Evolutionary conservation across 257 asterid genomes (phyloP), one percentile per base, ranked within the genome.

Genomic region (Primulina huaijiensis): DNA sequence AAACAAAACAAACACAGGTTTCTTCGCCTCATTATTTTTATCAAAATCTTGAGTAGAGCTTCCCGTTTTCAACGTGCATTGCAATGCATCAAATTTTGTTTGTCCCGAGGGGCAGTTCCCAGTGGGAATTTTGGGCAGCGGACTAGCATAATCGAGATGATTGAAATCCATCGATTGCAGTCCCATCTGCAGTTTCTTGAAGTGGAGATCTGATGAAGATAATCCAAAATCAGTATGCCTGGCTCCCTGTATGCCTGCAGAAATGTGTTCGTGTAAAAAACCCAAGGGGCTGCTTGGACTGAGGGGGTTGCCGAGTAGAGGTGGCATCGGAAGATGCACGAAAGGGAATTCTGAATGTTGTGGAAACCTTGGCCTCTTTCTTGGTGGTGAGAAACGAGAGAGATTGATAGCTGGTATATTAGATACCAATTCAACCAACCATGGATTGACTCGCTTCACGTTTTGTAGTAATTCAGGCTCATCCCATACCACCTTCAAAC

Each of bases 201-300:
- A 70, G 30, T 75, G 89, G 73, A 77, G 80, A 73, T 86, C 87
- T 21, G 83, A 35, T 19, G 87, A 71, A 16, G 82, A 64, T 67
- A 75, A 71, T 75, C 84, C 81, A 23, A 77, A 79, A 27, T 78
- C 89, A 73, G 87, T 76, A 79, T 88, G 97, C 97, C 97, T 90
- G 97, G 95, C 89, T 88, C 97, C 97, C 97, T 90, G 97, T 84
- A 88, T 73, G 79, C 95, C 94, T 77, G 97, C 78, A 76, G 86
- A 74, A 34, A 82, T 77, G 82, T 76, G 77, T 80, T 84, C 89
- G 12, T 83, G 81, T 70, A 80, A 66, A 86, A 82, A 83, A 77
- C 86, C 86, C 77, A 86, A 75, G 60, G 88, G 93, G 81, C 91
- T 87, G 85, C 83, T 87, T 58, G 89, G 94, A 72, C 87, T 90